Evolutionary conservation across 805 yeast genomes (phyloP), one percentile per base, ranked within the genome.

Genomic region (Monosporozyma servazzii): DNA sequence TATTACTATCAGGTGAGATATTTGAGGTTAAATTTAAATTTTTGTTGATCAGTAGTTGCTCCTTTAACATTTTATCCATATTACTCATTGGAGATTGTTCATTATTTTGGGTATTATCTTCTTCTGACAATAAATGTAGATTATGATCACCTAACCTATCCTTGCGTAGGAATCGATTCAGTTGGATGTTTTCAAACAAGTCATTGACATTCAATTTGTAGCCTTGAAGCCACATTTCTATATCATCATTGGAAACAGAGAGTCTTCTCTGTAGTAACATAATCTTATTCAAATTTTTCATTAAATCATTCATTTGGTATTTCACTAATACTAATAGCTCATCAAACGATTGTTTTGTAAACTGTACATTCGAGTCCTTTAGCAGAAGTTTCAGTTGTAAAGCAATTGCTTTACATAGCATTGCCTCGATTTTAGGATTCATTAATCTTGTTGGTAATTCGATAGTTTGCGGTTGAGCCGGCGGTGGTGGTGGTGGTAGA

Each of bases 221-320:
- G 10, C 75, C 72, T 36, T 67, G 63, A 1, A 79, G 56, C 47
- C 81, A 62, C 48, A 80, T 57, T 21, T 67, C 64, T 10, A 81
- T 51, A 63, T 85, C 90, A 29, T 67, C 69, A 18, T 75, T 68
- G 0, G 84, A 70, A 1, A 84, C 80, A n/a, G 63, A 62, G 18
- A 72, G 68, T 48, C 89, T 73, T 57, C 91, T 71, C 63, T 84
- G 90, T 1, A 77, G 65, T 51, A 80, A 81, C 2, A 82, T 73
- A 33, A 78, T 64, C 53, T 74, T 74, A 46, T 77, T 79, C 25
- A 84, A 58, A 29, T 73, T 66, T 2, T 60, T 55, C 8, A 75
- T 59, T 50, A 82, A 51, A 15, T 69, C 68, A 44, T 70, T 61
- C 48, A 77, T 57, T 51, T 71, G 73, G 10, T 62, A 57, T 17